Evolutionary conservation across 441 rosid species (phyloP).

Genomic region (Monsonia emarginata): DNA sequence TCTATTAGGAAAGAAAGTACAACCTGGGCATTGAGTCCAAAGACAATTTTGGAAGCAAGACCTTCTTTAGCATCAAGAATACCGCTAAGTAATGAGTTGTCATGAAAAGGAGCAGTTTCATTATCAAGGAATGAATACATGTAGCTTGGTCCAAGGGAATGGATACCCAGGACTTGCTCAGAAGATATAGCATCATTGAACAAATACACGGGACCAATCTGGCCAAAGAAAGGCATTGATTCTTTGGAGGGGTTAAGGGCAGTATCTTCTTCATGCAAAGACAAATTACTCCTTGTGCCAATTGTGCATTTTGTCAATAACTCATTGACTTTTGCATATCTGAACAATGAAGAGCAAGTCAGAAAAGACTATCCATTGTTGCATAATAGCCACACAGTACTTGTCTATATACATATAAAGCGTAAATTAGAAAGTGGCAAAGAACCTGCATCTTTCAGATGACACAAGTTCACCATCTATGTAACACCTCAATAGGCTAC

Average conservation of each 20-base stretch:
- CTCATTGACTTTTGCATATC: constrained; percentile 89
- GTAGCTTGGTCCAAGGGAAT: constrained; percentile 91
- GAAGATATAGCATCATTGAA: constrained; percentile 79
- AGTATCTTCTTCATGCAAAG: constrained; percentile 51
- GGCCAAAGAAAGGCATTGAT: constrained; percentile 69
- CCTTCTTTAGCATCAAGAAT: constrained; percentile 92
- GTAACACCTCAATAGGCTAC: constrained; percentile 80
- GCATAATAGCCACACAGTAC: constrained; percentile 7
- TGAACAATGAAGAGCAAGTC: constrained; percentile 32
- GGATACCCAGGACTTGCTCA: constrained; percentile 77
- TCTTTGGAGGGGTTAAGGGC: constrained; percentile 39
- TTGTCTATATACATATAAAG: constrained; percentile 6
- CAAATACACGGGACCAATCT: constrained; percentile 91
- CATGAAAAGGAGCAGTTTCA: constrained; percentile 51
- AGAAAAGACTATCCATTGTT: constrained; percentile 10
- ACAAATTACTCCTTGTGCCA: constrained; percentile 56
- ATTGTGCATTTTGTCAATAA: constrained; percentile 63
- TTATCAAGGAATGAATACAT: constrained; percentile 92
- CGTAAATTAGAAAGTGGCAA: constrained; percentile 8
- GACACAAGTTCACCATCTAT: constrained; percentile 79
- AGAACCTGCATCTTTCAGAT: constrained; percentile 98
- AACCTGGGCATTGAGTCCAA: constrained; percentile 99
- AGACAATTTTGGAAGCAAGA: constrained; percentile 77
- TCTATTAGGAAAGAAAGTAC: constrained; percentile 15
- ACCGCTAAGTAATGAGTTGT: constrained; percentile 60